These are phyloP conservation scores for Ceratocystis colombiana DNA, from an alignment of 2,329 filamentous ascomycete species.

Conservation along the genomic window DNA sequence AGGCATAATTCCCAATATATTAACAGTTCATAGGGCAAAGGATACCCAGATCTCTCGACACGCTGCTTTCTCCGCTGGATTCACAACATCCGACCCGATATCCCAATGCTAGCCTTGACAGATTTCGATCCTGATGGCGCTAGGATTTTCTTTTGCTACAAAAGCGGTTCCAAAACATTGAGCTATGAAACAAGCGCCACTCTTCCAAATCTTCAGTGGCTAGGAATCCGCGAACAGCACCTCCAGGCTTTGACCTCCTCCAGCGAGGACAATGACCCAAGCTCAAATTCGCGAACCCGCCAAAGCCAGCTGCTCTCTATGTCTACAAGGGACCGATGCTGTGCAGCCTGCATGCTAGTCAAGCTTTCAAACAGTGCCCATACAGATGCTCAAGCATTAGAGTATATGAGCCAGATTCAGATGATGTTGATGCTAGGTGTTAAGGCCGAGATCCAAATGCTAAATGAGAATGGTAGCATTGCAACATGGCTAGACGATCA, in stretches of 20 bases:
- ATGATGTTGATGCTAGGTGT: slow-evolving; percentile 62
- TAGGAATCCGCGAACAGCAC: slow-evolving; percentile 48
- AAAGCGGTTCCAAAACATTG: slow-evolving; percentile 54
- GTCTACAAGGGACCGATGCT: slow-evolving; percentile 47
- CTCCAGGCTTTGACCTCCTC: slow-evolving; percentile 28
- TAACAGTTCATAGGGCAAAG: slow-evolving; percentile 52
- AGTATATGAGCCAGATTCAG: slow-evolving; percentile 51
- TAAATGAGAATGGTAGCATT: slow-evolving; percentile 48
- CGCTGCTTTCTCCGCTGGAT: slow-evolving; percentile 52
- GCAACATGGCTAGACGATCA: slow-evolving; percentile 41
- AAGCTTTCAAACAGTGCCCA: slow-evolving; percentile 32
- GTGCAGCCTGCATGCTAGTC: slow-evolving; percentile 45
- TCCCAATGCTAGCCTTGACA: slow-evolving; percentile 54
- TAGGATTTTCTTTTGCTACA: slow-evolving; percentile 64
- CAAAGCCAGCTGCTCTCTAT: slow-evolving; percentile 34
- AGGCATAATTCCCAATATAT: background rate
- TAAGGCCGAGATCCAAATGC: slow-evolving; percentile 68
- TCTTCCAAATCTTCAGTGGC: slow-evolving; percentile 49
- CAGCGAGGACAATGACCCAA: background rate
- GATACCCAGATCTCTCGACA: slow-evolving; percentile 67
- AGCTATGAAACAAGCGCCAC: slow-evolving; percentile 47
- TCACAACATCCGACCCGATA: slow-evolving; percentile 37
- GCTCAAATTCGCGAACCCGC: slow-evolving; percentile 10
- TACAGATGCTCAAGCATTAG: slow-evolving; percentile 30
- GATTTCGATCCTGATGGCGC: slow-evolving; percentile 72